Percentiles rank a stretch among this genome's conserved stretches.
These are phyloP conservation scores for Coniferiporia sulphurascens DNA, from an alignment of 1,284 basidiomycete species.

Conservation along the genomic window DNA sequence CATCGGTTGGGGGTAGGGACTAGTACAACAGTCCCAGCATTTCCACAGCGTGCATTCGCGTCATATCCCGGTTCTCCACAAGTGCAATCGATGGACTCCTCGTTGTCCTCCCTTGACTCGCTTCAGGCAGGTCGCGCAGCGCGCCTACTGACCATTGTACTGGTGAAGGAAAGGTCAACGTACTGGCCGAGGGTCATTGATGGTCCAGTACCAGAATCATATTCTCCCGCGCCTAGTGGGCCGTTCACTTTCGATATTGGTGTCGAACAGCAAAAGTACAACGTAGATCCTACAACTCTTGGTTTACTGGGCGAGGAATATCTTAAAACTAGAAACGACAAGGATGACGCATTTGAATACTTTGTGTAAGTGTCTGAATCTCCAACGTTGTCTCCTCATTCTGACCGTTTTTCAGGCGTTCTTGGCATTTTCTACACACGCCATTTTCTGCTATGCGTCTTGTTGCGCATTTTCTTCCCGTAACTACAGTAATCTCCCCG, in stretches of 20 bases:
- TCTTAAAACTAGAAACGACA: conserved; percentile 65
- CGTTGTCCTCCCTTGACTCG: conserved; percentile 70
- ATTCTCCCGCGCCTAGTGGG: conserved; percentile 47
- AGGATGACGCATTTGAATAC: conserved; percentile 72
- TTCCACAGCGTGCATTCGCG: conserved; percentile 22
- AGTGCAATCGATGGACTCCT: conserved; percentile 52
- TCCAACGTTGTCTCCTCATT: not conserved
- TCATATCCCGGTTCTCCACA: conserved; percentile 52
- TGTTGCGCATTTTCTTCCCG: conserved; percentile 49
- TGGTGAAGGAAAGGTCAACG: conserved; percentile 71
- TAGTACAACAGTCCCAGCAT: conserved; percentile 17
- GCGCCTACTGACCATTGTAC: conserved; percentile 63
- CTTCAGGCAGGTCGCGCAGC: conserved; percentile 52
- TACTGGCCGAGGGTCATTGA: conserved; percentile 77
- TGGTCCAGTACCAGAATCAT: conserved; percentile 60
- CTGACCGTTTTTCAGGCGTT: conserved; percentile 44
- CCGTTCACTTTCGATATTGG: conserved; percentile 50
- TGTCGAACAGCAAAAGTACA: conserved; percentile 53
- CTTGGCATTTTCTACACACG: conserved; percentile 70
- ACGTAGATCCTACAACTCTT: conserved; percentile 78
- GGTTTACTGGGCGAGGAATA: conserved; percentile 63
- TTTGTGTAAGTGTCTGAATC: conserved; percentile 52
- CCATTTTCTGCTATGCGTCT: conserved; percentile 72
- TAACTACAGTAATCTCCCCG: conserved; percentile 22
- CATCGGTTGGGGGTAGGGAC: conserved; percentile 1